Evolutionary conservation across 1,284 basidiomycete genomes (phyloP).

Genomic region (Cryptococcus sp.): DNA sequence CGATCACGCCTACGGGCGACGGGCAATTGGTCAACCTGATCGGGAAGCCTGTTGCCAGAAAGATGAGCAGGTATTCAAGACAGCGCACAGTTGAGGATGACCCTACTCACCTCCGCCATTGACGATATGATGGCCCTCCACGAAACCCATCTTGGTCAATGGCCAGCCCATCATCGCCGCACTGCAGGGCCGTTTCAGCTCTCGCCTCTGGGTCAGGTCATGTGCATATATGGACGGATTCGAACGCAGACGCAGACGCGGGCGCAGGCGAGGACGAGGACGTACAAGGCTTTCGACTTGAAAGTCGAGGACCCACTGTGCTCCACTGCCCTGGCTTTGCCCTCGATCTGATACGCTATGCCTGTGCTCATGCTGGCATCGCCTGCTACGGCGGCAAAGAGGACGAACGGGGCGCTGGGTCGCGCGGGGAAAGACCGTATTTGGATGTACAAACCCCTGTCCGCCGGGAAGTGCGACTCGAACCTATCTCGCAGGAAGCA

Average conservation of each 20-base stretch:
- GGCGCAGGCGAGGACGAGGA: not conserved
- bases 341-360: not conserved
- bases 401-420: not conserved
- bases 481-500: too few species aligned
- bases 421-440: not conserved
- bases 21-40: not conserved
- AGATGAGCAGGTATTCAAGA: too few species aligned
- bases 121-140: not conserved
- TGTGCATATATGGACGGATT: too few species aligned
- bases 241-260: not conserved
- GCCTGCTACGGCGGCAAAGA: not conserved
- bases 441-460: not conserved
- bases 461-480: not conserved
- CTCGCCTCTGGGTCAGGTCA: too few species aligned
- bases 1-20: not conserved
- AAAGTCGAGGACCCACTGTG: not conserved
- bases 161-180: not conserved
- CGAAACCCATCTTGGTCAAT: not conserved
- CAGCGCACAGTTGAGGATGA: not conserved
- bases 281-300: constrained; percentile 1
- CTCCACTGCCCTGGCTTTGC: not conserved
- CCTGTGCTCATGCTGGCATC: not conserved
- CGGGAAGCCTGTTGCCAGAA: not conserved
- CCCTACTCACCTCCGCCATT: not conserved
- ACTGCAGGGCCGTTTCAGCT: not conserved